Conservation (phyloP, 1,139 yeast species). For the Saccharomyces hybrid region DNA sequence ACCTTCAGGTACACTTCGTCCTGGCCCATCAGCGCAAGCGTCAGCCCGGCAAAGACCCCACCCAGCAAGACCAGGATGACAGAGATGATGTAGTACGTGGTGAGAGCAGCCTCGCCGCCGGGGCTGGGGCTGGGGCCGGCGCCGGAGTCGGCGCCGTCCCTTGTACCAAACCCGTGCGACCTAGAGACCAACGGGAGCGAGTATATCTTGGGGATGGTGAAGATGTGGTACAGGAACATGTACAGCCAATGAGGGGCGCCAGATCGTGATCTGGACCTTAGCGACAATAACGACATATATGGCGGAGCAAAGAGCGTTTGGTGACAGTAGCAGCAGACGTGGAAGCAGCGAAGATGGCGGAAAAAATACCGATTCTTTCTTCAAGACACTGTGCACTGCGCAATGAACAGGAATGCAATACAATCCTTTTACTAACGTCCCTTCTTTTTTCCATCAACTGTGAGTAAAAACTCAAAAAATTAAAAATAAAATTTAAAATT, state of each 20-base stretch:
- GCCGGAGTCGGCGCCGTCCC: not conserved
- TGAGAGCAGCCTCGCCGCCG: constrained; percentile 5
- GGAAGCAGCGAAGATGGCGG: not conserved
- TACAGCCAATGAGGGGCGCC: not conserved
- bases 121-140: not conserved
- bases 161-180: constrained; percentile 11
- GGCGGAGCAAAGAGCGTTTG: not conserved
- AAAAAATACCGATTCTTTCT: not conserved
- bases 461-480: no score
- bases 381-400: no score
- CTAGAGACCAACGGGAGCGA: constrained; percentile 9
- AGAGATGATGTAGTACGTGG: constrained; percentile 43
- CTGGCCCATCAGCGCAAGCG: constrained; percentile 94
- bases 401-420: no score
- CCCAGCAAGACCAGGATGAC: constrained; percentile 72
- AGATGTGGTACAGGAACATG: not conserved
- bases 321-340: not conserved
- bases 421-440: no score
- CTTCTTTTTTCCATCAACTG: no score
- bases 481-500: no score
- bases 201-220: not conserved
- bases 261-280: not conserved
- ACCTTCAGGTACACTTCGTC: constrained; percentile 85
- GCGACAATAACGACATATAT: not conserved
- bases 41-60: constrained; percentile 93